Base-by-base conservation (phyloP, 2,329 filamentous ascomycete species). In the Dothiorella sarmentorum region DNA sequence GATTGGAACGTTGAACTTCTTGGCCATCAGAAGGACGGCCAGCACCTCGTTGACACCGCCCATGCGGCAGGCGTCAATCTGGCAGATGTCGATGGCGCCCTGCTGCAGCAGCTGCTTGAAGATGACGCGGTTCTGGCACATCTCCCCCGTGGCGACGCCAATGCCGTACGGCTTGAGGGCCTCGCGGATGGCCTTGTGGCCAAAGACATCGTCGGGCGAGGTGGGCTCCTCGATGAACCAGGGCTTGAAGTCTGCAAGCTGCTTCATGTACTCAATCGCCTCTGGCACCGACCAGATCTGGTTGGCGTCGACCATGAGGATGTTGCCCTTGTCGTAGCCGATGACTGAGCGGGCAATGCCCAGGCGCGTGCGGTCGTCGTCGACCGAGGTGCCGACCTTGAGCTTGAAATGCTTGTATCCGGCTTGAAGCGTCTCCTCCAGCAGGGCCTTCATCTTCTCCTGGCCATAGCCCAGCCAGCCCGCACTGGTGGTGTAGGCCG, bases 201-300 rank as follows among this genome's bases (percentile, higher is more conserved):
- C 91, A 58, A 94, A 85, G 60, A 96, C 86, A 71, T 96, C 91
- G 69, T 96, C 91, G 11, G 91, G 91, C 20, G 86, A 90, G 13
- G 91, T 96, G 2, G 91, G 91, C 80, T 96, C 91, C 77, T 96
- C 91, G 70, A 96, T 96, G 77, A 96, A 96, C 89, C 90, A 94
- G 7, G 89, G 89, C 79, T 89, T 88, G 78, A 91, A 96, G 66
- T 91, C 86, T 59, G 83, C 83, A 45, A 96, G 85, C 69, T 90
- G 75, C 69, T 86, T 82, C 90, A 96, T 95, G 79, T 93, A 91
- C 62, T 83, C 84, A 66, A 96, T 91, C 7, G 91, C 91, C 76
- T 96, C 90, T 1, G 90, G 90, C 33, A 96, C 91, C 52, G 87
- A 90, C 91, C 91, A 96, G 60, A 94, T 80, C 79, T 96, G 91